A percentile compares a stretch with the other conserved stretches of the same genome.
These are phyloP conservation scores for Diaporthe capsici DNA, from an alignment of 2,329 filamentous ascomycete species.

Conservation along the genomic window DNA sequence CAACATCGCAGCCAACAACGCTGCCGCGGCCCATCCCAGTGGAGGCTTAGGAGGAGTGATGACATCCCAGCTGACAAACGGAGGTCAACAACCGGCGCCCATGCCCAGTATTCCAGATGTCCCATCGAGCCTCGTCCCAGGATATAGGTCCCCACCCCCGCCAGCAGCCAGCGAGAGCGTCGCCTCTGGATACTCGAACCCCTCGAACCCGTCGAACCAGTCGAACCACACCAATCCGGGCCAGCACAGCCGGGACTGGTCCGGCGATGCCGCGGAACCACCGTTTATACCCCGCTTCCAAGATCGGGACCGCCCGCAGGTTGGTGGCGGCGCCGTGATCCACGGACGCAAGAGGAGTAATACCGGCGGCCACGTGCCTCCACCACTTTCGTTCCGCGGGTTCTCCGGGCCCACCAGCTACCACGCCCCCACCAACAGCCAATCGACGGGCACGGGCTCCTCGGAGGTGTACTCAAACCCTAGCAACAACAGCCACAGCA, in stretches of 20 bases:
- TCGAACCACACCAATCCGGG: conserved; percentile 44
- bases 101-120: conserved; percentile 65
- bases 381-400: conserved; percentile 81
- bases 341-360: conserved; percentile 92
- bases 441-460: conserved; percentile 49
- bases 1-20: conserved; percentile 71
- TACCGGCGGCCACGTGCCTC: conserved; percentile 81
- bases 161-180: conserved; percentile 32
- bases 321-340: conserved; percentile 43
- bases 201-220: conserved; percentile 48
- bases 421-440: conserved; percentile 66
- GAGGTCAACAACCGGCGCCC: conserved; percentile 30
- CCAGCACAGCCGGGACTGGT: conserved; percentile 62
- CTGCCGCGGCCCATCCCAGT: conserved; percentile 52
- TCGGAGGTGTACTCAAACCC: conserved; percentile 60
- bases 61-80: conserved; percentile 35
- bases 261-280: conserved; percentile 76
- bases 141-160: conserved; percentile 36
- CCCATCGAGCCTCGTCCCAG: conserved; percentile 57
- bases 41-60: conserved; percentile 25
- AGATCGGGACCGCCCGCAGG: conserved; percentile 63
- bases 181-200: conserved; percentile 44
- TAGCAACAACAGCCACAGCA: conserved; percentile 55
- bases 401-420: conserved; percentile 74
- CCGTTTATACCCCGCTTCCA: conserved; percentile 80